Base-by-base conservation (phyloP, 2,329 filamentous ascomycete species). In the Podosphaera fusca region DNA sequence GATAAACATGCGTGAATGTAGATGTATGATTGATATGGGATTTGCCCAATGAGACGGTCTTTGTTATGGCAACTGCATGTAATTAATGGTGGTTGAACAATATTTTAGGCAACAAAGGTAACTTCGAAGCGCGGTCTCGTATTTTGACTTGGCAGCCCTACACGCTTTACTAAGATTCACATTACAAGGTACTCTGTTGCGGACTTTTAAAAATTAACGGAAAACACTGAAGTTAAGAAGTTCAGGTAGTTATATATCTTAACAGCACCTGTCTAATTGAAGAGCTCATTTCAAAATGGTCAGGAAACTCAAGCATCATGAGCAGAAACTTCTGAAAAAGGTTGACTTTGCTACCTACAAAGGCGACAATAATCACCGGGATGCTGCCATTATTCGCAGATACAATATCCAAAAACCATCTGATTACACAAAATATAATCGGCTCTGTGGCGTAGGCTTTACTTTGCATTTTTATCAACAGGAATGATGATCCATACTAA, bases 271-370 rank as follows among this genome's bases (percentile, higher is more conserved):
- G 57, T 53, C 14, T 56, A 50, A 8, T 10, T 33, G 14, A 53
- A 3, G 3, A 33, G 55, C 55, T 51, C 50, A 7, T 55, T 40
- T 21, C 68, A 77, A 63, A 31, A 96, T 96, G 92, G 87, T 94
- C 64, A 84, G 92, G 65, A 88, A 94, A 75, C 81, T 98, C 68
- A 96, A 95, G 73, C 80, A 94, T 72, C 90, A 95, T 72, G 92
- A 98, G 81, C 81, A 92, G 69, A 94, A 92, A 77, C 84, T 96
- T 68, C 80, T 96, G 62, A 76, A 78, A 65, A 90, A 90, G 68
- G 88, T 92, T 71, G 89, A 98, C 73, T 94, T 98, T 72, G 82
- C 89, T 69, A 92, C 84, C 67, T 95, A 90, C 76, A 92, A 92
- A 71, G 82, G 82, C 67, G 89, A 96, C 73, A 79, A 84, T 67